Percentiles rank a stretch among this genome's conserved stretches.
These are phyloP conservation scores for Cucurbita argyrosperma DNA, from an alignment of 306 rosid genomes.

Conservation along the genomic window DNA sequence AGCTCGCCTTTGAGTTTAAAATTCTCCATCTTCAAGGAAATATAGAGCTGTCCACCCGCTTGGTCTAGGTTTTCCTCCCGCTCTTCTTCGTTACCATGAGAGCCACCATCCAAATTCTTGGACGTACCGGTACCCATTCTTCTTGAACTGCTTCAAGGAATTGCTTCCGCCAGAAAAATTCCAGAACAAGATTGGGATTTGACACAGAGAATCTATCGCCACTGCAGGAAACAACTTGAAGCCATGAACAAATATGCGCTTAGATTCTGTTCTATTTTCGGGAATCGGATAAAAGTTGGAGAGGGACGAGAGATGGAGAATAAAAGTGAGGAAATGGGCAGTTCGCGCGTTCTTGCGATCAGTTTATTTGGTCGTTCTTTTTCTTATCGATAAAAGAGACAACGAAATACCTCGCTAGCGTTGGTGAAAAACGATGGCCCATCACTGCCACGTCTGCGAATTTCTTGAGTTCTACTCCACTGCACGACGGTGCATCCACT, in stretches of 20 bases:
- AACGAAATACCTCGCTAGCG: neutral
- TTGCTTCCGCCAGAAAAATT: neutral
- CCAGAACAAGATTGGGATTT: neutral
- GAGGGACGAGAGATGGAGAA: constrained; percentile 10
- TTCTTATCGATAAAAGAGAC: constrained; percentile 1
- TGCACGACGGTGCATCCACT: neutral
- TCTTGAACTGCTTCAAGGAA: neutral
- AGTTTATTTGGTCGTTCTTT: neutral
- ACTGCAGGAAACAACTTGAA: neutral
- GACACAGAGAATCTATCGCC: neutral
- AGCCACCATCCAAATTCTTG: constrained; percentile 33
- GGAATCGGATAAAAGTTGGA: constrained; percentile 4
- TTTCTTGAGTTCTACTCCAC: neutral
- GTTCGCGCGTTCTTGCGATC: constrained; percentile 1
- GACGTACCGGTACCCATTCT: constrained; percentile 71
- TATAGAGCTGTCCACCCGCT: constrained; percentile 72
- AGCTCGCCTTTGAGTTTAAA: constrained; percentile 66
- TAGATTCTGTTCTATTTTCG: neutral
- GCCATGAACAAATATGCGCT: constrained; percentile 2
- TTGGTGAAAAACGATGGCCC: constrained; percentile 3
- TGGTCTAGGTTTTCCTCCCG: constrained; percentile 41
- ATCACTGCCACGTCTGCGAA: neutral
- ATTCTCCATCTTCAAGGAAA: constrained; percentile 86
- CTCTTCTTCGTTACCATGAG: constrained; percentile 30
- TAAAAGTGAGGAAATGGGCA: constrained; percentile 3